phyloP scores from a whole-genome alignment of 257 asterid genomes.

The Ehretia macrophylla region DNA sequence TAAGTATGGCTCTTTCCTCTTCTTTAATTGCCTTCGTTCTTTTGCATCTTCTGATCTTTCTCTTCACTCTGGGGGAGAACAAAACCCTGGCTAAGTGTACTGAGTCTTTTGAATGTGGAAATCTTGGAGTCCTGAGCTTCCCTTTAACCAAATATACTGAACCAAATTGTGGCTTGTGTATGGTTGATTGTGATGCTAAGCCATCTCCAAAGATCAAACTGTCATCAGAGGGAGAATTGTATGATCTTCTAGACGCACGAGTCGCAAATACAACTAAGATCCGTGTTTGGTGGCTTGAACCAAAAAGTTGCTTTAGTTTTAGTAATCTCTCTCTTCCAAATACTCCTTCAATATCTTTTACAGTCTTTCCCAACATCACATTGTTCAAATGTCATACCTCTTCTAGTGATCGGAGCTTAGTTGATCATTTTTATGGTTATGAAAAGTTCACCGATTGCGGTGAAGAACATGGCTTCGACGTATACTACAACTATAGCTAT shows the following conservation, averaged over 20 bases:
- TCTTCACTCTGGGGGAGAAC: not conserved
- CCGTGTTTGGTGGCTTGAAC: not conserved
- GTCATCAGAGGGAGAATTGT: not conserved
- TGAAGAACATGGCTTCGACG: not conserved
- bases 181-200: slow-evolving; percentile 1
- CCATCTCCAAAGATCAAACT: slow-evolving; percentile 27
- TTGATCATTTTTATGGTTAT: not conserved
- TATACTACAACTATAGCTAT: not conserved
- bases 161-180: slow-evolving; percentile 31
- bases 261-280: slow-evolving; percentile 5
- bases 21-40: not conserved
- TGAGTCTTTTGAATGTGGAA: slow-evolving; percentile 15
- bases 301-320: slow-evolving; percentile 12
- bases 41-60: not conserved
- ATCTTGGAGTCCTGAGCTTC: slow-evolving; percentile 14
- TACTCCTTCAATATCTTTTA: too few relatives aligned
- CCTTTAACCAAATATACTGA: slow-evolving; percentile 11
- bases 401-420: not conserved
- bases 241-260: not conserved
- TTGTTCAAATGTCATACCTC: slow-evolving; percentile 22
- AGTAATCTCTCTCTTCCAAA: not conserved
- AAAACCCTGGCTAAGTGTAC: not conserved
- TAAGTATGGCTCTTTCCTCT: too few relatives aligned
- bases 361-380: slow-evolving; percentile 17
- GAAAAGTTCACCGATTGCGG: not conserved